Conservation (phyloP, 371 early-diverging fungal genomes). For the Umbelopsis sp. region DNA sequence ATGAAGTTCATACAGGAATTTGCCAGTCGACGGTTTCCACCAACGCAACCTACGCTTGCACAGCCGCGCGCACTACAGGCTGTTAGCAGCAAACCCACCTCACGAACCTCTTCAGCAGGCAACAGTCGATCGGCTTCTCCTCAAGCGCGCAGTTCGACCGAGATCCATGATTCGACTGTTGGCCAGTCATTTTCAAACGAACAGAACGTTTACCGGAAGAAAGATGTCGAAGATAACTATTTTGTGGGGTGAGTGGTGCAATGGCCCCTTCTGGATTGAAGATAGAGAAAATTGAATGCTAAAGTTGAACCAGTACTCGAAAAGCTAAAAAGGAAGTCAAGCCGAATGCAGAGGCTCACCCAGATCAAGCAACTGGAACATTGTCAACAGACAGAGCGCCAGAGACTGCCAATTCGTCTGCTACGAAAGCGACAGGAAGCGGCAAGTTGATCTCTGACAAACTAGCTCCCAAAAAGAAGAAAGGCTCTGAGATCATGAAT, state of each 20-base stretch:
- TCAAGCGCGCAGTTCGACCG: neutral
- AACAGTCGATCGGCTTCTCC: conserved; percentile 16
- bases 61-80: neutral
- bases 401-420: neutral
- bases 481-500: conserved; percentile 45
- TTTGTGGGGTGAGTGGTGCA: conserved; percentile 36
- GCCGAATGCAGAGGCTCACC: neutral
- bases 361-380: no score
- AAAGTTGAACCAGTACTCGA: conserved; percentile 18
- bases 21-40: conserved; percentile 34
- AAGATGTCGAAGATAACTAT: conserved; percentile 54
- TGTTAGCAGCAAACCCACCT: neutral
- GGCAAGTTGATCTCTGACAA: conserved; percentile 23
- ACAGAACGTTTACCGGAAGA: conserved; percentile 47
- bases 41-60: neutral
- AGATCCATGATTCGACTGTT: neutral
- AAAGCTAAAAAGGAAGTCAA: conserved; percentile 29
- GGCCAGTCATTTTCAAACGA: neutral
- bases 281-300: neutral
- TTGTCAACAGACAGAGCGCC: neutral
- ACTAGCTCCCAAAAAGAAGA: conserved; percentile 36
- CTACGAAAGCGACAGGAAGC: conserved; percentile 1
- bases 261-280: neutral
- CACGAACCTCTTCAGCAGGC: neutral
- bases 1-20: conserved; percentile 41